These are phyloP conservation scores for Oryza meridionalis DNA, from an alignment of 176 grass and related monocot genomes.

Conservation along the genomic window DNA sequence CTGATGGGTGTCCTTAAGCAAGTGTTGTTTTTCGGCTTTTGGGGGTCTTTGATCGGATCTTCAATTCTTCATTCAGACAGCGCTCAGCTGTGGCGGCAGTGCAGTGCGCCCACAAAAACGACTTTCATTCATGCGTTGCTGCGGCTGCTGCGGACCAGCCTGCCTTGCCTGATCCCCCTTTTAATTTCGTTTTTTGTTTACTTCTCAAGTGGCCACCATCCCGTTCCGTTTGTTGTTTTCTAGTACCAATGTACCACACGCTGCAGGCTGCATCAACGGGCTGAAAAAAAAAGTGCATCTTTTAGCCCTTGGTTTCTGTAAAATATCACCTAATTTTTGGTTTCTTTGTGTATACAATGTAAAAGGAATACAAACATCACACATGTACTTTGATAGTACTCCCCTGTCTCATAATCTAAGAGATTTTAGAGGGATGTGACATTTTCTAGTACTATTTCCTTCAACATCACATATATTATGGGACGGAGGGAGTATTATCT, in stretches of 20 bases:
- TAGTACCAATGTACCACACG: not conserved
- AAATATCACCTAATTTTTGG: not conserved
- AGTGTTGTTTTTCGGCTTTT: not conserved
- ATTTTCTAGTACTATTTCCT: too few relatives aligned
- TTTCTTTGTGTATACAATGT: not conserved
- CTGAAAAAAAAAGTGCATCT: not conserved
- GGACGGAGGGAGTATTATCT: not conserved
- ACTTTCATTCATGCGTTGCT: conserved; percentile 4
- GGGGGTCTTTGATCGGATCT: conserved; percentile 17
- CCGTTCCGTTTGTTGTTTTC: conserved; percentile 4
- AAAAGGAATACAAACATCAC: not conserved
- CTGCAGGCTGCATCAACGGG: not conserved
- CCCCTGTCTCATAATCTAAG: too few relatives aligned
- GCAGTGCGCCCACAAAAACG: not conserved
- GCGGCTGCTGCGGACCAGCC: not conserved
- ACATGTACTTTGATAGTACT: not conserved
- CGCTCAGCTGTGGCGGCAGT: not conserved
- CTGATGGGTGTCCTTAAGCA: not conserved
- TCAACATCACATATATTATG: too few relatives aligned
- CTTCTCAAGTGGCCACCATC: not conserved
- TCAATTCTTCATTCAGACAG: not conserved
- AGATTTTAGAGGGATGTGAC: too few relatives aligned
- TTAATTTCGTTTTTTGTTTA: conserved; percentile 26
- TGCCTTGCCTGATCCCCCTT: not conserved
- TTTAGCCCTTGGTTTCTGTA: not conserved